phyloP scores from a whole-genome alignment of 805 yeast genomes.

The Saturnispora besseyi region DNA sequence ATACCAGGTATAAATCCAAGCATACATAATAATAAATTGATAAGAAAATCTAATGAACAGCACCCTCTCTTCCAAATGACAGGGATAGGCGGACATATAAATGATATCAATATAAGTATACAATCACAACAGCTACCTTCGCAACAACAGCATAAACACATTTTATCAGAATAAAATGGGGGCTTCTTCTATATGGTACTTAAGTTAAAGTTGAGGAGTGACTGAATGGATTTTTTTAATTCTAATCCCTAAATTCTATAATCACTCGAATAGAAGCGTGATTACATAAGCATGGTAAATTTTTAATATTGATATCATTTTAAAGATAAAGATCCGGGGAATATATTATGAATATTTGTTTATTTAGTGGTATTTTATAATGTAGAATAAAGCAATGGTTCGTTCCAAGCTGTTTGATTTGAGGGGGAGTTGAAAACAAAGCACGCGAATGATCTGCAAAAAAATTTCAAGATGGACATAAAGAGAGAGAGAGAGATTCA shows the following conservation, averaged over 20 bases:
- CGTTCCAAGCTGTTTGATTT: no score
- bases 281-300: neutral
- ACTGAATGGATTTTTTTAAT: neutral
- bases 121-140: slow-evolving; percentile 44
- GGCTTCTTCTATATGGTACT: no score
- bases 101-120: slow-evolving; percentile 57
- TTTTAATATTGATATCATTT: neutral
- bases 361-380: neutral
- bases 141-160: slow-evolving; percentile 24
- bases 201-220: neutral
- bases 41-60: slow-evolving; percentile 58
- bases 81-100: slow-evolving; percentile 72
- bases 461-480: no score
- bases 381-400: no score
- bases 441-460: no score
- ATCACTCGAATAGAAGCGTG: no score
- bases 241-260: neutral
- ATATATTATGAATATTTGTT: neutral
- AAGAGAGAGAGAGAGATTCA: no score
- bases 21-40: slow-evolving; percentile 54
- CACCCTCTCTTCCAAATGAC: slow-evolving; percentile 67
- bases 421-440: no score
- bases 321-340: neutral
- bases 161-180: neutral
- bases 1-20: slow-evolving; percentile 66